phyloP scores from a whole-genome alignment of 2,329 filamentous ascomycete species.

The Monosporascus sp. region DNA sequence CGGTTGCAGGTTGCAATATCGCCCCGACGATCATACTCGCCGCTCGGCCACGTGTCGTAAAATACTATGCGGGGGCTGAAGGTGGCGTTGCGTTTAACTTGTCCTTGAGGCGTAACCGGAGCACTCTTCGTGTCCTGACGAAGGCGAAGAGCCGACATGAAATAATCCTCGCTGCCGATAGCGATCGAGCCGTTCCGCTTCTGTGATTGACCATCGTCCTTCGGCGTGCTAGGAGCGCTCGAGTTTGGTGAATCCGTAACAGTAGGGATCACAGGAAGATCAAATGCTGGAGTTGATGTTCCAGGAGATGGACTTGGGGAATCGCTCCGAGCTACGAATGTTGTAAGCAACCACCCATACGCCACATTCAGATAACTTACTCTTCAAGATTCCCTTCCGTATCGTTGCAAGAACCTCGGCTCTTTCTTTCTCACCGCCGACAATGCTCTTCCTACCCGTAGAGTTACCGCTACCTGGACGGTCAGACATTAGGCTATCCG shows the following conservation, averaged over 20 bases:
- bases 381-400: conserved; percentile 92
- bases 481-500: conserved; percentile 40
- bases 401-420: conserved; percentile 89
- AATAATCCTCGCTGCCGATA: conserved; percentile 83
- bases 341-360: conserved; percentile 7
- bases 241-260: conserved; percentile 75
- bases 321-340: conserved; percentile 53
- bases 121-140: conserved; percentile 73
- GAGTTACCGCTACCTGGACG: conserved; percentile 54
- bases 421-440: conserved; percentile 83
- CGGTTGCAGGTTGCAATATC: conserved; percentile 98
- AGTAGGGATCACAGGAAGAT: conserved; percentile 55
- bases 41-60: conserved; percentile 91
- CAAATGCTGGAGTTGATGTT: conserved; percentile 47
- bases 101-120: conserved; percentile 68
- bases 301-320: conserved; percentile 63
- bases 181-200: conserved; percentile 64
- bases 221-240: conserved; percentile 82
- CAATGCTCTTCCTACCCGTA: conserved; percentile 73
- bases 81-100: conserved; percentile 55
- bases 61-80: conserved; percentile 95
- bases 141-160: conserved; percentile 69
- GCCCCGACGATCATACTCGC: conserved; percentile 92
- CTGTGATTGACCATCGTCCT: conserved; percentile 66
- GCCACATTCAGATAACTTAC: conserved; percentile 41